Evolutionary conservation across 164 flowering plant genomes (phyloP).

Genomic region (Magnolia kwangsiensis): DNA sequence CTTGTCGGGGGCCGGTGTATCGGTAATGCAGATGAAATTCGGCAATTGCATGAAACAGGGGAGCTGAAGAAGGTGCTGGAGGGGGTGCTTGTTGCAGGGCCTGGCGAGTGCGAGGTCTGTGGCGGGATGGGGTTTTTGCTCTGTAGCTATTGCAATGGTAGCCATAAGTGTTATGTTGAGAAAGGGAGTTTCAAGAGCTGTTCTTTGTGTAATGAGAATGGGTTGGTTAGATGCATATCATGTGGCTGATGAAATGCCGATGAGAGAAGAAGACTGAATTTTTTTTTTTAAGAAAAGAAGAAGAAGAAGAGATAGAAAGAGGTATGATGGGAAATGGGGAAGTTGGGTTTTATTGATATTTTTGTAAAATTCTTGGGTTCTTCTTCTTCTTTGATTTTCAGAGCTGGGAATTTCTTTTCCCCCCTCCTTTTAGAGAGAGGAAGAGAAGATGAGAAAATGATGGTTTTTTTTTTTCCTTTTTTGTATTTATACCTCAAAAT

Average conservation of each 20-base stretch:
- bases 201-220: constrained; percentile 49
- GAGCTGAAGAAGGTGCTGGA: constrained; percentile 48
- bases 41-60: constrained; percentile 50
- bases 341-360: neutral
- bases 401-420: neutral
- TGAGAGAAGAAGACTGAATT: neutral
- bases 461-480: no score
- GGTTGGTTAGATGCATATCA: constrained; percentile 47
- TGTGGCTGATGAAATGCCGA: constrained; percentile 22
- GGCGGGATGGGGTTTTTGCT: constrained; percentile 53
- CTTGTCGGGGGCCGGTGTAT: constrained; percentile 54
- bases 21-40: constrained; percentile 67
- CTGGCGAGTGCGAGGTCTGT: constrained; percentile 39
- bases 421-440: neutral
- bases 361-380: neutral
- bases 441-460: neutral
- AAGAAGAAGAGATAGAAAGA: neutral
- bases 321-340: neutral
- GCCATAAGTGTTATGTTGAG: constrained; percentile 43
- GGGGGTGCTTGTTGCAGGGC: constrained; percentile 31
- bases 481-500: no score
- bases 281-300: neutral
- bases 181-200: constrained; percentile 46
- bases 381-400: neutral
- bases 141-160: constrained; percentile 50